Evolutionary conservation across 495 filamentous ascomycete genomes (phyloP), one percentile per base, ranked within the genome.

Genomic region (Ramalina peruviana): DNA sequence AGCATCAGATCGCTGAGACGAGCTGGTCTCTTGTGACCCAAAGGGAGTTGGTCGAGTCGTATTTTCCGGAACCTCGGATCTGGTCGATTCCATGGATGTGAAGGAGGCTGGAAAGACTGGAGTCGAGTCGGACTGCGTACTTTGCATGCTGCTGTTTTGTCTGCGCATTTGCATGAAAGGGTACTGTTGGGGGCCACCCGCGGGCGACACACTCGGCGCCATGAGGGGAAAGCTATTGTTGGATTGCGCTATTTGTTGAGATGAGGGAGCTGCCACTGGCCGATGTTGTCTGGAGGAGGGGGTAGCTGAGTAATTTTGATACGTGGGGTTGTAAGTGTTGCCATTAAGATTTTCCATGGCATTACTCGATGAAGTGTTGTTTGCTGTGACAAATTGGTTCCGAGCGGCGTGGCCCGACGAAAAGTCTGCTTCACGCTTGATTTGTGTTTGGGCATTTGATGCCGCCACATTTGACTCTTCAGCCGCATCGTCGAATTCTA

Each of bases 401-500:
- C 41, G 43, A 21, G 45, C 49, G 48, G 53, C 43, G 43, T 52
- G 23, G 17, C 25, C 27, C 38, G 58, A 49, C 36, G 52, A 48
- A 36, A 41, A 43, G 60, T 60, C 48, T 59, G 69, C 54, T 63
- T 65, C 56, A 47, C 42, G 43, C 48, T 62, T 43, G 57, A 50
- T 56, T n/a, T 51, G 46, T 21, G 83, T 78, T 65, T 88, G 89
- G 27, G 93, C 65, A 36, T 25, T 33, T 33, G 85, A 78, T 55
- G 82, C 74, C 50, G 75, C 74, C 6, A 75, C 67, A 47, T 83
- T 82, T 0, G 33, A 7, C 7, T 27, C 4, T 20, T 82, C 83
- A 13, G 84, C 79, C 7, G 73, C 65, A 40, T 88, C 84, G 49
- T 82, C 73, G 62, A 87, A 94, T 23, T 95, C 90, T 51, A 94